Conservation (phyloP, 2,329 filamentous ascomycete genomes). For the Penicillium psychrosexuale region DNA sequence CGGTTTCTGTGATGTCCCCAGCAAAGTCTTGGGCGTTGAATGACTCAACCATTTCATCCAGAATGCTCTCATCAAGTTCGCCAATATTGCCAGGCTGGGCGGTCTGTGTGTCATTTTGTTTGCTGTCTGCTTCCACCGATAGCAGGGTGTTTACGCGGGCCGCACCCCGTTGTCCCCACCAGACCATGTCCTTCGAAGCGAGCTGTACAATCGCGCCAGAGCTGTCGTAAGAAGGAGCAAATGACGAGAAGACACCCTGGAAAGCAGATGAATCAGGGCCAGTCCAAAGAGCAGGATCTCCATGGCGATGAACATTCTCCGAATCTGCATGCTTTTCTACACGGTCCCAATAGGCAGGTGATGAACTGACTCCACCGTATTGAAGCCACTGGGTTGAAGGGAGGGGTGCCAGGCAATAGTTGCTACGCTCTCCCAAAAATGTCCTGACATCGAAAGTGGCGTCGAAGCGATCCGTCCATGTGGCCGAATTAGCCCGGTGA, state of each 20-base stretch:
- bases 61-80: constrained; percentile 38
- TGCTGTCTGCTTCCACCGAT: constrained; percentile 20
- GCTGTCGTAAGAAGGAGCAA: constrained; percentile 49
- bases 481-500: constrained; percentile 30
- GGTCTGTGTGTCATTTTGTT: constrained; percentile 16
- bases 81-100: constrained; percentile 31
- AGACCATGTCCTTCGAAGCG: constrained; percentile 44
- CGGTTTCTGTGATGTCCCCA: constrained; percentile 21
- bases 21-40: constrained; percentile 39
- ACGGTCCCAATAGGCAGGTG: constrained; percentile 39
- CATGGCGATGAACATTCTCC: constrained; percentile 20
- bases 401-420: constrained; percentile 42
- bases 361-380: constrained; percentile 40
- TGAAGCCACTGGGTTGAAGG: constrained; percentile 45
- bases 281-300: constrained; percentile 30
- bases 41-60: constrained; percentile 44
- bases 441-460: constrained; percentile 33
- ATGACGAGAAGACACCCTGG: constrained; percentile 48
- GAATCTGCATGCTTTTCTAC: constrained; percentile 34
- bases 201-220: constrained; percentile 42
- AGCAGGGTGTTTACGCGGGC: constrained; percentile 39
- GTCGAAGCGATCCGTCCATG: constrained; percentile 45
- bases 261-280: constrained; percentile 38
- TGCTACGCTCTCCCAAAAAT: constrained; percentile 37
- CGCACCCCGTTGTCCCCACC: constrained; percentile 46